Evolutionary conservation across 2,329 filamentous ascomycete species (phyloP).

Genomic region (Hypoxylon sp.): DNA sequence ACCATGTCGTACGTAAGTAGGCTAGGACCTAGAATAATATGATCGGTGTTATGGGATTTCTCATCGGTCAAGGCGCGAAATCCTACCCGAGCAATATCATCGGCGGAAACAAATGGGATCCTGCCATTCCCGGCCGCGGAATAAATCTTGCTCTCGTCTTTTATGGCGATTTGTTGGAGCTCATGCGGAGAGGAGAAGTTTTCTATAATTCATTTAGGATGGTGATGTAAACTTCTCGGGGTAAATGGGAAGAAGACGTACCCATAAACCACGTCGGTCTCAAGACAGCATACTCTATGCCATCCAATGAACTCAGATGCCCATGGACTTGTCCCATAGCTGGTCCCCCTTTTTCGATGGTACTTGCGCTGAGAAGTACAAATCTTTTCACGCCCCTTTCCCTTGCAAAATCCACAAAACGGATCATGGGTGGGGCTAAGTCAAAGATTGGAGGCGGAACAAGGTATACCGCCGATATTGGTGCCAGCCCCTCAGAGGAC

Average conservation of each 20-base stretch:
- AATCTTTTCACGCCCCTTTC: not conserved
- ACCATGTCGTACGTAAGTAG: not conserved
- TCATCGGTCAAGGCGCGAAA: not conserved
- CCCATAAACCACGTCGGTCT: not conserved
- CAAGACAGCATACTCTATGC: conserved; percentile 1
- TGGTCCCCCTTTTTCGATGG: not conserved
- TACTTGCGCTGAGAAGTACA: not conserved
- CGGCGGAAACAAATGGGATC: not conserved
- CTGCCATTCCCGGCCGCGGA: not conserved
- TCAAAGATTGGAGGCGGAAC: conserved; percentile 2
- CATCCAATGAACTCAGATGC: not conserved
- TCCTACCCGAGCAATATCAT: conserved; percentile 1
- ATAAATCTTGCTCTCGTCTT: not conserved
- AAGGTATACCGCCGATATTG: not conserved
- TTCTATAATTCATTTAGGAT: not conserved
- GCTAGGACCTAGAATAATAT: not conserved
- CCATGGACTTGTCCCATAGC: not conserved
- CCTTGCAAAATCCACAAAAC: not conserved
- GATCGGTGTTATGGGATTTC: not conserved
- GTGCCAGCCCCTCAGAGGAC: not conserved
- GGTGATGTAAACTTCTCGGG: not conserved
- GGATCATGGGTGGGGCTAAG: not conserved
- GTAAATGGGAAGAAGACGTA: not conserved
- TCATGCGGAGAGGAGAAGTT: not conserved
- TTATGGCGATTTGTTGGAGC: not conserved